Base-by-base conservation (phyloP, 441 rosid species). In the Adansonia gregorii region DNA sequence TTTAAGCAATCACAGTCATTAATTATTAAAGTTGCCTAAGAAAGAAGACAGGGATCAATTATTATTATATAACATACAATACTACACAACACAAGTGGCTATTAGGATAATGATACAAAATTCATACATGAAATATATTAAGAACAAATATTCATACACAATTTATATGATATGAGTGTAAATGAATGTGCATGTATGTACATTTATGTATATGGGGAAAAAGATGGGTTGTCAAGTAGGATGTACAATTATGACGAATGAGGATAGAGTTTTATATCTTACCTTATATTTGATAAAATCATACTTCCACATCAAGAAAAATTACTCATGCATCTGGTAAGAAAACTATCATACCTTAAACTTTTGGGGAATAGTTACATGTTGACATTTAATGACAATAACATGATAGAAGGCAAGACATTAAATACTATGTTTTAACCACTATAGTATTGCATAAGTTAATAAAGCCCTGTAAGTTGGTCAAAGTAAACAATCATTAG, bases 341-440 rank as follows among this genome's bases (percentile, higher is more conserved):
- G 64, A 56, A 70, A 58, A 48, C 83, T 11, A 58, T 58, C 54
- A 73, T 81, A 95, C 99, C 98, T 95, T 94, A 82, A 94, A 95
- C 83, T 89, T 91, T 74, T 86, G 87, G 80, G 95, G 88, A 83
- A 91, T 87, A 69, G 86, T 86, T 49, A 88, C 84, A 83, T 91
- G 95, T 81, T 86, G 97, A 88, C 94, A 95, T 82, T 86, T 74
- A 94, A 89, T 48, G 93, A 88, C 77, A 95, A 85, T 22, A 90
- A 85, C 82, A 88, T 69, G 17, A 88, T 84, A 51, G 95, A 83
- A 79, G 99, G 99, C 52, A 97, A 93, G 84, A 95, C 90, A 89
- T 95, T 98, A 83, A 95, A 95, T 64, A 92, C 87, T 8, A 97
- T 94, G 82, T 95, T 94, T 84, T 95, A 97, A 68, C 99, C 99